Evolutionary conservation across 495 filamentous ascomycete genomes (phyloP).

Genomic region (Penicillium fimorum): DNA sequence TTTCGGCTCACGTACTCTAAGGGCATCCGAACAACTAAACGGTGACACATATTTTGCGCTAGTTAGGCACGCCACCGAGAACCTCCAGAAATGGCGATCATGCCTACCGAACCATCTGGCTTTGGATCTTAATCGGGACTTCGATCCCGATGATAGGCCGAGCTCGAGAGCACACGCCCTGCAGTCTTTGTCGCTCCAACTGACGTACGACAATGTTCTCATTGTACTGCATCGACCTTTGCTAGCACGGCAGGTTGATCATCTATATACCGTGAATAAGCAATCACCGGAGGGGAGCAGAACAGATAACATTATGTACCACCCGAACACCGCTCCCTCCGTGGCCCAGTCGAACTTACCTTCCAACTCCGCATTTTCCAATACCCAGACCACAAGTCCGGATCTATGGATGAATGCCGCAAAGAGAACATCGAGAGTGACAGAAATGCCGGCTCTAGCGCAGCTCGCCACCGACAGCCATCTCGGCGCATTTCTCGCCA

Average conservation of each 20-base stretch:
- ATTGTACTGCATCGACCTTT: conserved; percentile 37
- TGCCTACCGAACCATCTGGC: conserved; percentile 23
- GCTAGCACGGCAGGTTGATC: conserved; percentile 27
- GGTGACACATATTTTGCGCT: conserved; percentile 21
- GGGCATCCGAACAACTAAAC: conserved; percentile 16
- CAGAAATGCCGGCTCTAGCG: conserved; percentile 24
- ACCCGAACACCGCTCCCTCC: not conserved
- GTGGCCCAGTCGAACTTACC: conserved; percentile 5
- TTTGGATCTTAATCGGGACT: conserved; percentile 26
- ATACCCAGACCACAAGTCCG: conserved; percentile 12
- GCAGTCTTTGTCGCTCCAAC: conserved; percentile 31
- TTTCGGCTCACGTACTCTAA: conserved; percentile 29
- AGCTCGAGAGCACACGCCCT: conserved; percentile 26
- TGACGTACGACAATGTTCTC: conserved; percentile 37
- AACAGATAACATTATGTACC: not conserved
- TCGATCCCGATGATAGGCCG: conserved; percentile 8
- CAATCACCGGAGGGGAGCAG: conserved; percentile 4
- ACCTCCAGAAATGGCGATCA: conserved; percentile 26
- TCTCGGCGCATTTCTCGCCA: conserved; percentile 34
- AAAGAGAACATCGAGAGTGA: conserved; percentile 29
- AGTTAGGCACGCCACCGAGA: conserved; percentile 21
- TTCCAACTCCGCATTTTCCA: conserved; percentile 2
- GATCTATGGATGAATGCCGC: conserved; percentile 34
- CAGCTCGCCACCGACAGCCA: conserved; percentile 32
- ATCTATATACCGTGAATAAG: conserved; percentile 16